Evolutionary conservation across 176 grass and related monocot genomes (phyloP).

Genomic region (Eleusine indica): DNA sequence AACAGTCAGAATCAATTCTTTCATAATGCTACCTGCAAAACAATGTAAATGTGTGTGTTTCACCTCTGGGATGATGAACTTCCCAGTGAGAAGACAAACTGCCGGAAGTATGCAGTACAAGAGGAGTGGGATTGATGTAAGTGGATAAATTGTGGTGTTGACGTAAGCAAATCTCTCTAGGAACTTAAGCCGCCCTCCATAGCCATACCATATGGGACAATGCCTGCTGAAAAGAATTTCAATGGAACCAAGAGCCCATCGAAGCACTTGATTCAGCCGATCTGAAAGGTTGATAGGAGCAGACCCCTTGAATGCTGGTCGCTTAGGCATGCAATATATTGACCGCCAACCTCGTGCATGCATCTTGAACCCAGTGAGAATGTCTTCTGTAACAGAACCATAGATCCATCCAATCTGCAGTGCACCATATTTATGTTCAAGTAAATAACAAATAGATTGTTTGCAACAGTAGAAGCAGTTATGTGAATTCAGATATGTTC

Average conservation of each 20-base stretch:
- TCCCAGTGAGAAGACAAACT: slow-evolving; percentile 85
- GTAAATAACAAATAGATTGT: slow-evolving; percentile 13
- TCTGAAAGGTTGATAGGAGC: slow-evolving; percentile 95
- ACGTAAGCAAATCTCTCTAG: slow-evolving; percentile 89
- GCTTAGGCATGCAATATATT: slow-evolving; percentile 91
- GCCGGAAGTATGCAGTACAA: slow-evolving; percentile 83
- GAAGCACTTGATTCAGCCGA: slow-evolving; percentile 88
- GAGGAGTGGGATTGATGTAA: slow-evolving; percentile 78
- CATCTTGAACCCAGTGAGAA: slow-evolving; percentile 95
- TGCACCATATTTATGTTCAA: slow-evolving; percentile 19
- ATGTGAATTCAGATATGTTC: not conserved
- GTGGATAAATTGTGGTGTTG: slow-evolving; percentile 90
- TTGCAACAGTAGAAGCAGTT: slow-evolving; percentile 2
- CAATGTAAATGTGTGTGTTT: not conserved
- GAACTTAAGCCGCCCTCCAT: slow-evolving; percentile 79
- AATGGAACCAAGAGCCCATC: slow-evolving; percentile 89
- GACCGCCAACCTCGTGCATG: slow-evolving; percentile 90
- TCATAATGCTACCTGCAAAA: not conserved
- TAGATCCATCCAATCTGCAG: slow-evolving; percentile 97
- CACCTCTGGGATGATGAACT: slow-evolving; percentile 94
- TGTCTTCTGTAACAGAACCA: slow-evolving; percentile 94
- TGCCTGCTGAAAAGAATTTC: slow-evolving; percentile 95
- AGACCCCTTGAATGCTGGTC: slow-evolving; percentile 82
- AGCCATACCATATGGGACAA: slow-evolving; percentile 94
- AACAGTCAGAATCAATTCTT: not conserved